Percentiles rank a stretch among this genome's conserved stretches.
These are phyloP conservation scores for Leptodontidium sp. DNA, from an alignment of 2,329 filamentous ascomycete species.

Conservation along the genomic window DNA sequence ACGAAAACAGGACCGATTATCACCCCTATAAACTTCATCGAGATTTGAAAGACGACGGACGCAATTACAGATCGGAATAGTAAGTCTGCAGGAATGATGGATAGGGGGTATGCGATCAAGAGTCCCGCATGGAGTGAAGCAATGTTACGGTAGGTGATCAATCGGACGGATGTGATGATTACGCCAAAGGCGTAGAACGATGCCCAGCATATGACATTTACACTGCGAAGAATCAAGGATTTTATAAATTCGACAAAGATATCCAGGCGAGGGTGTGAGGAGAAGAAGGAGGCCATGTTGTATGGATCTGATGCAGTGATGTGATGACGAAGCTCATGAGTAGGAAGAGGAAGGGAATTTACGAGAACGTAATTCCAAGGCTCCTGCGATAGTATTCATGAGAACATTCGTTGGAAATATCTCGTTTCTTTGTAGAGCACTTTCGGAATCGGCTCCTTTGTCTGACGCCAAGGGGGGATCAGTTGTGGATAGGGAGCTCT, in stretches of 20 bases:
- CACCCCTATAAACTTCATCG: neutral
- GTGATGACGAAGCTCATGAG: no score
- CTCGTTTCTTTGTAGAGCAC: no score
- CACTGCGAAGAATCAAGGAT: neutral
- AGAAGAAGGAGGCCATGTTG: neutral
- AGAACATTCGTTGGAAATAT: no score
- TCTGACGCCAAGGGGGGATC: no score
- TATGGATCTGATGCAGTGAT: no score
- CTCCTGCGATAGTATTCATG: no score
- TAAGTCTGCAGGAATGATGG: neutral
- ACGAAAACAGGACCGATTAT: constrained; percentile 2
- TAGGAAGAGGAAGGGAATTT: no score
- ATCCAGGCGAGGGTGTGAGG: neutral
- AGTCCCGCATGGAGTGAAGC: neutral
- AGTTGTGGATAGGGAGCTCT: no score
- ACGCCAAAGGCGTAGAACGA: neutral
- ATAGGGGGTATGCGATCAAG: neutral
- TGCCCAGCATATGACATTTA: neutral
- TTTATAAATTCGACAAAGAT: neutral
- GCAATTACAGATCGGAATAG: neutral
- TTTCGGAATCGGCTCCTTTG: no score
- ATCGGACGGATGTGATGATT: constrained; percentile 4
- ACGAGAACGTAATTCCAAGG: no score
- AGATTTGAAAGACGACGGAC: neutral
- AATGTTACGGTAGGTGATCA: constrained; percentile 2